phyloP scores from a whole-genome alignment of 2,329 filamentous ascomycete species.

The Pyrenochaeta sp. region DNA sequence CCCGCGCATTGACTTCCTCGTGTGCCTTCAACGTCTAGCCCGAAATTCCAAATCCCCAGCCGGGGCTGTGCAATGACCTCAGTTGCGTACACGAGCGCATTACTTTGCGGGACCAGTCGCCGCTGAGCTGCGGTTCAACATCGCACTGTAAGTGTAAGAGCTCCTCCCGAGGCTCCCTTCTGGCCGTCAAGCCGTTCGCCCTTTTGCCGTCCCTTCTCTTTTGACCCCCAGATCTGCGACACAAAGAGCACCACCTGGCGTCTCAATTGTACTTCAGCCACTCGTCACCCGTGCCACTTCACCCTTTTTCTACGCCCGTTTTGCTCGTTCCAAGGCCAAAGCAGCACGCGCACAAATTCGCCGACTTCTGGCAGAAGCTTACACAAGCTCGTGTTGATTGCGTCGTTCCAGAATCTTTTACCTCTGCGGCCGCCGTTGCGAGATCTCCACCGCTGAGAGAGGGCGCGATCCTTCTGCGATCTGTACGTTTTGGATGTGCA shows the following conservation, averaged over 20 bases:
- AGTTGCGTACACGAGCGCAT: constrained; percentile 16
- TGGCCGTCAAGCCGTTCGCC: constrained; percentile 17
- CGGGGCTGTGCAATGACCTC: constrained; percentile 32
- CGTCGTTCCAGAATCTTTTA: constrained; percentile 4
- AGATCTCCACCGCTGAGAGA: constrained; percentile 4
- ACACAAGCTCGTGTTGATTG: background rate
- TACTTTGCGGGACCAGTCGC: constrained; percentile 16
- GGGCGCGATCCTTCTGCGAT: constrained; percentile 3
- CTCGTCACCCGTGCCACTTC: constrained; percentile 16
- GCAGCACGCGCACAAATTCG: background rate
- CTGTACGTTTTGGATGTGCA: constrained; percentile 37
- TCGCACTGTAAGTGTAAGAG: constrained; percentile 34
- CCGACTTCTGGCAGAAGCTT: background rate
- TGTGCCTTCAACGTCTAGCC: constrained; percentile 19
- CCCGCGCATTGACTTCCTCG: constrained; percentile 15
- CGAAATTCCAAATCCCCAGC: constrained; percentile 42
- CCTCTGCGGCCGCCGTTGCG: background rate
- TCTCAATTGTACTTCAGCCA: constrained; percentile 35
- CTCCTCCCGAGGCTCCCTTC: constrained; percentile 18
- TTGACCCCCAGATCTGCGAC: constrained; percentile 36
- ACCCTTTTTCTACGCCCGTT: background rate
- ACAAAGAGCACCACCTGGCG: constrained; percentile 35
- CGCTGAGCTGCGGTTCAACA: constrained; percentile 27
- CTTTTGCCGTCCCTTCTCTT: constrained; percentile 19
- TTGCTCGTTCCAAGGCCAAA: background rate